A percentile compares a stretch with the other conserved stretches of the same genome.
These are phyloP conservation scores for Pecoramyces ruminantium DNA, from an alignment of 192 early-diverging fungal genomes.

Conservation along the genomic window DNA sequence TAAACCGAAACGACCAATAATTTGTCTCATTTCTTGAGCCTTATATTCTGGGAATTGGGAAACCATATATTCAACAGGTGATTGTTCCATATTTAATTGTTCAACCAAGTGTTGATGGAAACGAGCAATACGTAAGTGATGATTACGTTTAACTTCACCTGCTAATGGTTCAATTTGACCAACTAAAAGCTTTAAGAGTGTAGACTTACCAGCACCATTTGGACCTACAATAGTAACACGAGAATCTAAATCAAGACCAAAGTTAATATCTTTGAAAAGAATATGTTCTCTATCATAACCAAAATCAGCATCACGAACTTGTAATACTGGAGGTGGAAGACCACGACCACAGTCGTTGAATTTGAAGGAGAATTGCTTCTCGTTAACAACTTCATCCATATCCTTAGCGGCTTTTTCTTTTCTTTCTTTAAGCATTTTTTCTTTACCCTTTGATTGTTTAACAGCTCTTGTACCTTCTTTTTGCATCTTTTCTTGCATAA, in stretches of 20 bases:
- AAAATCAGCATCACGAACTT: slow-evolving; percentile 60
- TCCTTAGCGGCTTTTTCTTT: slow-evolving; percentile 2
- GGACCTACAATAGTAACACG: slow-evolving; percentile 67
- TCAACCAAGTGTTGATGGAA: slow-evolving; percentile 79
- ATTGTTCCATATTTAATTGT: slow-evolving; percentile 25
- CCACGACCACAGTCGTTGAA: slow-evolving; percentile 22
- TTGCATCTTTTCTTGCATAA: slow-evolving; percentile 4
- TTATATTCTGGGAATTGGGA: slow-evolving; percentile 16
- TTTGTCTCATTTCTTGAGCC: slow-evolving; percentile 12
- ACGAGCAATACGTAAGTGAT: slow-evolving; percentile 69
- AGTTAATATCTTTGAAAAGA: slow-evolving; percentile 55
- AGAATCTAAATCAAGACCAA: slow-evolving; percentile 60
- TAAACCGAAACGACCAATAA: slow-evolving; percentile 26
- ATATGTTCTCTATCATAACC: slow-evolving; percentile 62
- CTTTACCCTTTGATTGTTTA: slow-evolving; percentile 6
- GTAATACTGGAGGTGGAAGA: slow-evolving; percentile 41
- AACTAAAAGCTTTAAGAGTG: slow-evolving; percentile 81
- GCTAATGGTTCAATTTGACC: slow-evolving; percentile 58
- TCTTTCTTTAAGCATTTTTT: slow-evolving; percentile 4
- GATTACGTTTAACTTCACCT: slow-evolving; percentile 78
- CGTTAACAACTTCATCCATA: slow-evolving; percentile 30
- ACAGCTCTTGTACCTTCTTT: slow-evolving; percentile 1
- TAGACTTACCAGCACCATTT: slow-evolving; percentile 87
- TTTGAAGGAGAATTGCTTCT: slow-evolving; percentile 59
- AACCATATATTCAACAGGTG: slow-evolving; percentile 11